Percentiles rank a stretch among this genome's conserved stretches.
phyloP scores from a whole-genome alignment of 352 stramenopile species.

The Globisporangium solare region DNA sequence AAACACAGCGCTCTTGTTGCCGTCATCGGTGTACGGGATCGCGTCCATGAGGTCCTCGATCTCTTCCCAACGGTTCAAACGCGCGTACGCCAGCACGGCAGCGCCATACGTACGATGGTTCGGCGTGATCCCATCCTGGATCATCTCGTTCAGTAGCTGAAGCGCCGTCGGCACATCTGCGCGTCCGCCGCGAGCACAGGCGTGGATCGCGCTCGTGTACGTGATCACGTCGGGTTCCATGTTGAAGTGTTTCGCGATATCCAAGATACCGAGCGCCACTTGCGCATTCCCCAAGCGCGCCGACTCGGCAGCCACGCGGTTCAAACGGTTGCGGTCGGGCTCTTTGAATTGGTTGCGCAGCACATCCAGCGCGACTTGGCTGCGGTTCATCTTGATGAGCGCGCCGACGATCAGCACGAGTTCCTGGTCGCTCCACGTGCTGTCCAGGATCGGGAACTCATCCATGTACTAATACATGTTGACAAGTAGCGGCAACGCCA shows the following conservation, averaged over 20 bases:
- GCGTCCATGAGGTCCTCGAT: conserved; percentile 57
- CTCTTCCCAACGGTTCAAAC: conserved; percentile 62
- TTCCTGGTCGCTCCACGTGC: conserved; percentile 60
- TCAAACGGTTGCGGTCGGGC: conserved; percentile 43
- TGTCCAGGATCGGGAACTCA: conserved; percentile 61
- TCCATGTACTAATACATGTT: conserved; percentile 41
- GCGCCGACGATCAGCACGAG: conserved; percentile 70
- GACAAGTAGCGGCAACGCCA: neutral
- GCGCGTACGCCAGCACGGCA: conserved; percentile 59
- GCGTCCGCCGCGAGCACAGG: conserved; percentile 53
- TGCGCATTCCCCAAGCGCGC: conserved; percentile 58
- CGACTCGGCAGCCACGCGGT: conserved; percentile 64
- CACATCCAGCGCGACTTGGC: conserved; percentile 45
- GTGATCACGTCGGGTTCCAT: conserved; percentile 62
- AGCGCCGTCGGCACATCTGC: conserved; percentile 48
- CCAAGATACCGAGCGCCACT: conserved; percentile 63
- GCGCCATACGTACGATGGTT: conserved; percentile 78
- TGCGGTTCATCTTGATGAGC: conserved; percentile 74
- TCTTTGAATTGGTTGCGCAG: conserved; percentile 56
- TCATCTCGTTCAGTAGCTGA: conserved; percentile 79
- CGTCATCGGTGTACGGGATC: conserved; percentile 50
- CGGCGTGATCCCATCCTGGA: conserved; percentile 39
- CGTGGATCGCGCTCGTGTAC: conserved; percentile 80
- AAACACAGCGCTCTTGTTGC: conserved; percentile 62
- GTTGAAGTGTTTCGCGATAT: conserved; percentile 67